phyloP scores from a whole-genome alignment of 2,329 filamentous ascomycete genomes.

The Pseudogymnoascus sp. region DNA sequence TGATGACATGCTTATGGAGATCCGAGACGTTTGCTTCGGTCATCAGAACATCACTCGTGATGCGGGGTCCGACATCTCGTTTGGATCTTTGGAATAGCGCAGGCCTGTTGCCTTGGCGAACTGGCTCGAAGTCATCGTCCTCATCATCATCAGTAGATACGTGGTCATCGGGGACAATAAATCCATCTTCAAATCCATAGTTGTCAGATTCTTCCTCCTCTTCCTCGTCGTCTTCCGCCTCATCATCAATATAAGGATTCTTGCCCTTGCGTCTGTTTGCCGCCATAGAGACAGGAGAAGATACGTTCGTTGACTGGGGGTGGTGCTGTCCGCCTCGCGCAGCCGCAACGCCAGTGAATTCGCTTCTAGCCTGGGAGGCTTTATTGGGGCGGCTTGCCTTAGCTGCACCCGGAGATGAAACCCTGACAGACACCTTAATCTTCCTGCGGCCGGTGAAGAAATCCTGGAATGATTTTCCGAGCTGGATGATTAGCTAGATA shows the following conservation, averaged over 20 bases:
- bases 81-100: constrained; percentile 42
- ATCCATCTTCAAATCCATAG: constrained; percentile 37
- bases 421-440: constrained; percentile 27
- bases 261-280: constrained; percentile 29
- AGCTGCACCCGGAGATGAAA: constrained; percentile 16
- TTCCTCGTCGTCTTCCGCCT: constrained; percentile 33
- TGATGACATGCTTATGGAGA: constrained; percentile 57
- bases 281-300: constrained; percentile 52
- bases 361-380: constrained; percentile 28
- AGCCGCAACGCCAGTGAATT: constrained; percentile 27
- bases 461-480: constrained; percentile 26
- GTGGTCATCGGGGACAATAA: constrained; percentile 39
- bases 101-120: constrained; percentile 36
- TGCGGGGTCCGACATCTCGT: constrained; percentile 49
- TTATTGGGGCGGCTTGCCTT: constrained; percentile 36
- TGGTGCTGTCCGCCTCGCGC: constrained; percentile 35
- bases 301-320: constrained; percentile 61
- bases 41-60: constrained; percentile 50
- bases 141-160: constrained; percentile 21
- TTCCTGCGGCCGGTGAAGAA: constrained; percentile 26
- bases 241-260: constrained; percentile 30
- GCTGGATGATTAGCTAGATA: constrained; percentile 32
- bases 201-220: constrained; percentile 14
- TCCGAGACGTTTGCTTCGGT: constrained; percentile 44
- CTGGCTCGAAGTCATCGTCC: constrained; percentile 30